Base-by-base conservation (phyloP, 345 rosid species). In the Populus tremula region DNA sequence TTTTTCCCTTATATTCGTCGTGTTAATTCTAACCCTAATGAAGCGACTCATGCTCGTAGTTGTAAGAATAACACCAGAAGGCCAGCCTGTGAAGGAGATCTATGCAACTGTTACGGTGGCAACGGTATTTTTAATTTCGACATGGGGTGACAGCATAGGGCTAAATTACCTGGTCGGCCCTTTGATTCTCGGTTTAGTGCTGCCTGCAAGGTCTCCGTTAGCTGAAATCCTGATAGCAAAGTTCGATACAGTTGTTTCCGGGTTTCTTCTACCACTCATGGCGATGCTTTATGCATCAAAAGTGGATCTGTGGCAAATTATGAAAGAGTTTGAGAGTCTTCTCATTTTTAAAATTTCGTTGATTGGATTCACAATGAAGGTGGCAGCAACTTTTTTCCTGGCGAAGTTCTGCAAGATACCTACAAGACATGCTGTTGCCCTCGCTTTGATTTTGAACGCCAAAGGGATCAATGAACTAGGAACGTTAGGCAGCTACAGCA, bases 161-260 rank as follows among this genome's bases (percentile, higher is more conserved):
- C 5, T 78, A 35, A 45, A 62, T 43, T 75, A 36, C 17, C 12
- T 79, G 25, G 72, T 68, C 17, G 85, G 77, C 0, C 81, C 87
- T 36, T 76, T 81, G 38, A 23, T 81, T 5, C 27, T 79, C 4
- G 87, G 87, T 41, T 23, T 84, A 47, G 65, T 74, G 3, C 68
- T 79, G 50, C 87, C 85, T 33, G 67, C 81, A 14, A 80, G 85
- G 17, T 81, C 76, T 65, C 87, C 85, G 5, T 79, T 82, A 27
- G 87, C 83, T 8, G 43, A 80, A 17, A 38, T 25, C 56, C 75
- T 84, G 66, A 50, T 73, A 5, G 75, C 59, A 2, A 84, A 79
- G 54, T 23, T 81, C 5, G 85, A 79, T 10, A 66, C 79, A 14
- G 5, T 78, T 0, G 25, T 71, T 29, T 33, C 83, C 18, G 85